Evolutionary conservation across 2,329 filamentous ascomycete species (phyloP).

Genomic region (Arthrobotrys sphaeroides): DNA sequence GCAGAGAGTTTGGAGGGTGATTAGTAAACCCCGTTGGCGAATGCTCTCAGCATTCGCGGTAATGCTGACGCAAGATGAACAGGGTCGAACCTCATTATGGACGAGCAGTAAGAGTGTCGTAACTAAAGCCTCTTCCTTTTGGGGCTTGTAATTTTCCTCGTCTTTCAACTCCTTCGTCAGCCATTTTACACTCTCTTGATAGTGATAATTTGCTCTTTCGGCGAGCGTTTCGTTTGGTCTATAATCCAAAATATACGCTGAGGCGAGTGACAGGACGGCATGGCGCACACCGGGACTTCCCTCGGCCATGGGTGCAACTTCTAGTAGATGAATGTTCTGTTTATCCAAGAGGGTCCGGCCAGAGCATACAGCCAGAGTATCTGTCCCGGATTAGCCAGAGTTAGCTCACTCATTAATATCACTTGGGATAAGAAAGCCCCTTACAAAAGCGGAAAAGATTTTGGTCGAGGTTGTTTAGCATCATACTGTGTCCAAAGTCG

Average conservation of each 20-base stretch:
- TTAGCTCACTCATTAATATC: background rate
- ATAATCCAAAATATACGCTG: background rate
- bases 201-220: background rate
- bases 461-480: background rate
- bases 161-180: background rate
- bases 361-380: background rate
- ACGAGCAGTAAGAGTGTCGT: background rate
- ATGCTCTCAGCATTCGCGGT: too few species aligned
- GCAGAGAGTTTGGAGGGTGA: too few species aligned
- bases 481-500: background rate
- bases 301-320: background rate
- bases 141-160: background rate
- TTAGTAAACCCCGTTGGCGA: too few species aligned
- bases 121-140: constrained; percentile 1
- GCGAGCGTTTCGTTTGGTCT: background rate
- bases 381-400: background rate
- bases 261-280: background rate
- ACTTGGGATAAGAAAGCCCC: background rate
- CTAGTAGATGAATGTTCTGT: background rate
- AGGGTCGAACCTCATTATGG: background rate
- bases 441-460: background rate
- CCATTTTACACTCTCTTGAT: background rate
- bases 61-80: background rate
- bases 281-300: background rate
- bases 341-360: constrained; percentile 1